These are phyloP conservation scores for Trichoderma atrobrunneum DNA, from an alignment of 2,329 filamentous ascomycete genomes.

Conservation along the genomic window DNA sequence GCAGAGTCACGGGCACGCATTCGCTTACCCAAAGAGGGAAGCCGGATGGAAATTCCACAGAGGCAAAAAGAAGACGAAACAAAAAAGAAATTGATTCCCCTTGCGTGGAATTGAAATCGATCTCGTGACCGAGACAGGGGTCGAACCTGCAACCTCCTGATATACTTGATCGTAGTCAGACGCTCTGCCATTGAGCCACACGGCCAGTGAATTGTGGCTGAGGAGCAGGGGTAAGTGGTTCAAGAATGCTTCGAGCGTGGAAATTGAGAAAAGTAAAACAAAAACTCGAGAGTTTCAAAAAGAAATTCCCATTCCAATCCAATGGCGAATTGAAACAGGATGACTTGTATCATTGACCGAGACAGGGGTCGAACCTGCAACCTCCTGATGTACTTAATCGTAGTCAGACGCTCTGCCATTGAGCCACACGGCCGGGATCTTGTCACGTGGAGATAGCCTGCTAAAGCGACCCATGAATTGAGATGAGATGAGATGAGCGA, in stretches of 20 bases:
- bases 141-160: conserved; percentile 20
- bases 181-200: conserved; percentile 20
- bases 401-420: conserved; percentile 20
- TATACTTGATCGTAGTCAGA: conserved; percentile 18
- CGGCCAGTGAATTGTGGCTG: conserved; percentile 7
- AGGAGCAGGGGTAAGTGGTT: not conserved
- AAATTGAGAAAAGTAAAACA: not conserved
- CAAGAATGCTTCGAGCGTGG: not conserved
- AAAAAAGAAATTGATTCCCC: conserved; percentile 9
- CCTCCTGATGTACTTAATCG: conserved; percentile 19
- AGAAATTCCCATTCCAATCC: conserved; percentile 21
- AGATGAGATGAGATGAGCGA: conserved; percentile 2
- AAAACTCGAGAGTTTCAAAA: not conserved
- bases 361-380: conserved; percentile 20
- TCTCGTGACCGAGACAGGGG: conserved; percentile 19
- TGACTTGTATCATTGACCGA: conserved; percentile 13
- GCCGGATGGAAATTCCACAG: not conserved
- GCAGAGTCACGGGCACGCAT: not conserved
- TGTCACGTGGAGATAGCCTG: conserved; percentile 5
- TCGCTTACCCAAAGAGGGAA: not conserved
- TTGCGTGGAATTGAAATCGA: conserved; percentile 1
- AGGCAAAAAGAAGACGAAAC: not conserved
- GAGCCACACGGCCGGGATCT: conserved; percentile 28
- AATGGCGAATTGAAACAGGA: not conserved
- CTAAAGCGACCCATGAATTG: not conserved